A percentile compares a stretch with the other conserved stretches of the same genome.
phyloP scores from a whole-genome alignment of 73 alveolate genomes.

The Paramecium biaurelia region DNA sequence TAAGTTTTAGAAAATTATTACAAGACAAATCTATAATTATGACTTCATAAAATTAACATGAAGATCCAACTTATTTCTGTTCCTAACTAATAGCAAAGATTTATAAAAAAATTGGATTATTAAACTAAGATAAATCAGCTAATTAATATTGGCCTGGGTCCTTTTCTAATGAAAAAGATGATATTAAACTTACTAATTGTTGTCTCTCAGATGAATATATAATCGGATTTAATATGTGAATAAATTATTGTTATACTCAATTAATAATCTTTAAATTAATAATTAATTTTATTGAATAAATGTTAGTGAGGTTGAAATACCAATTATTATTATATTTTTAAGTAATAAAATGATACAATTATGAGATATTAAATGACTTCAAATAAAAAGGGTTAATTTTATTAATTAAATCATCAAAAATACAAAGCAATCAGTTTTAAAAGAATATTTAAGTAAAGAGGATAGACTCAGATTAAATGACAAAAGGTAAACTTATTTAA shows the following conservation, averaged over 20 bases:
- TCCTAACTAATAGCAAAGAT: not conserved
- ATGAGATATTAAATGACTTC: not conserved
- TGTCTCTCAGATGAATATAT: conserved; percentile 32
- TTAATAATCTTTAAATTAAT: not conserved
- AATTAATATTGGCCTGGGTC: conserved; percentile 39
- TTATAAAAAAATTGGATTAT: not conserved
- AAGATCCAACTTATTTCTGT: conserved; percentile 30
- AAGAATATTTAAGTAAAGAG: conserved; percentile 38
- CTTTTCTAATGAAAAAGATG: conserved; percentile 38
- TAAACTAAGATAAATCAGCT: not conserved
- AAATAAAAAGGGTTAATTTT: not conserved
- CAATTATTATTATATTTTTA: too few relatives aligned
- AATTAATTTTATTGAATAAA: not conserved
- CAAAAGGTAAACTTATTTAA: not conserved
- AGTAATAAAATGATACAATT: too few relatives aligned
- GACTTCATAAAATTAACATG: not conserved
- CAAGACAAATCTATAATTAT: not conserved
- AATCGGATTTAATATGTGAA: conserved; percentile 49
- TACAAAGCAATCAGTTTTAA: not conserved
- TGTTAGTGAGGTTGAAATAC: too few relatives aligned
- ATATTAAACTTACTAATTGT: not conserved
- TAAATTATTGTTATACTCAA: not conserved
- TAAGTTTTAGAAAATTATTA: conserved; percentile 18
- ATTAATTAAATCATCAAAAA: not conserved
- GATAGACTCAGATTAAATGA: conserved; percentile 4